Percentiles rank a stretch among this genome's conserved stretches.
phyloP scores from a whole-genome alignment of 129 eudicot species.

The Artemisia tridentata region DNA sequence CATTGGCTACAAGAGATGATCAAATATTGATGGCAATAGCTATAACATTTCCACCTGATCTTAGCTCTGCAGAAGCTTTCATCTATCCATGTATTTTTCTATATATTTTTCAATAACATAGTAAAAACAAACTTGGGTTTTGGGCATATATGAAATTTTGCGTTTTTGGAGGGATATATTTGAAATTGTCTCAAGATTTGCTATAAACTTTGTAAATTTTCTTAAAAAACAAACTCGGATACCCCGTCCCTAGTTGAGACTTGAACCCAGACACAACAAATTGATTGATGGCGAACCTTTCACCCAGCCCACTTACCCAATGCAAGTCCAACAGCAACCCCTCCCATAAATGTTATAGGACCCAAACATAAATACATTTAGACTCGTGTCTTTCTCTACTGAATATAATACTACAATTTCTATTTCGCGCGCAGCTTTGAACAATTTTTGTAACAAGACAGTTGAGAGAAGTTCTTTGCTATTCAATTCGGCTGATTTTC shows the following conservation, averaged over 20 bases:
- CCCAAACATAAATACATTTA: neutral
- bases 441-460: neutral
- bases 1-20: neutral
- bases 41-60: slow-evolving; percentile 9
- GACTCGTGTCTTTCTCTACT: neutral
- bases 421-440: neutral
- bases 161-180: no score
- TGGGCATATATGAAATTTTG: no score
- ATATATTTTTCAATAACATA: neutral
- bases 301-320: no score
- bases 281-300: no score
- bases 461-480: neutral
- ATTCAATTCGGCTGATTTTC: neutral
- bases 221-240: no score
- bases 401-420: neutral
- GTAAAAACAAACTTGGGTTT: no score
- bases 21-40: neutral
- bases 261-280: no score
- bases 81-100: slow-evolving; percentile 15
- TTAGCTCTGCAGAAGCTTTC: neutral
- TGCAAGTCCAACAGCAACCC: no score
- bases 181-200: no score
- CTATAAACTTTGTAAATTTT: neutral
- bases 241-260: no score
- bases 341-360: no score